phyloP scores from a whole-genome alignment of 495 filamentous ascomycete genomes.

The Xylona heveae region DNA sequence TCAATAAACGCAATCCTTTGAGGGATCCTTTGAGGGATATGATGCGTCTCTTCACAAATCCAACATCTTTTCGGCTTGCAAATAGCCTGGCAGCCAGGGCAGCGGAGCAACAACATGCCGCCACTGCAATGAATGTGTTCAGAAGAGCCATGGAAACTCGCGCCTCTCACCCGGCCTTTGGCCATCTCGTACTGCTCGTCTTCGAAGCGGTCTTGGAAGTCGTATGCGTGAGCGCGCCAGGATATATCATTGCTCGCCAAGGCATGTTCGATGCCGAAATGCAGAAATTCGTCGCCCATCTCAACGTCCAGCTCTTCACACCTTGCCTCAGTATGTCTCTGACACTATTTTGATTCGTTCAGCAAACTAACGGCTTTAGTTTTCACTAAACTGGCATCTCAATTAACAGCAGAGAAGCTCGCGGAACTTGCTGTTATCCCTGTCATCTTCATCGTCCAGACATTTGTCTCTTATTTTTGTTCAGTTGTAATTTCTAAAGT shows the following conservation, averaged over 20 bases:
- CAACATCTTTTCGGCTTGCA: slow-evolving; percentile 42
- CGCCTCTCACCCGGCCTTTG: slow-evolving; percentile 40
- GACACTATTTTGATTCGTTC: neutral
- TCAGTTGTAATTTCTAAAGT: slow-evolving; percentile 44
- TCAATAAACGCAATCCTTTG: too few species aligned
- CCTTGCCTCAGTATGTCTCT: slow-evolving; percentile 69
- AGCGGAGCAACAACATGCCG: slow-evolving; percentile 14
- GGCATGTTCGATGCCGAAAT: slow-evolving; percentile 87
- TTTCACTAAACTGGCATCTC: slow-evolving; percentile 93
- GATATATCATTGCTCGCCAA: slow-evolving; percentile 75
- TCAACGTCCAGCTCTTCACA: slow-evolving; percentile 87
- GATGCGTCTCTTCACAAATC: slow-evolving; percentile 29
- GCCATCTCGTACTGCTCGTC: slow-evolving; percentile 62
- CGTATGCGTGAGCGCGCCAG: slow-evolving; percentile 81
- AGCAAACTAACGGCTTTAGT: slow-evolving; percentile 28
- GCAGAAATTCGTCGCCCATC: slow-evolving; percentile 87
- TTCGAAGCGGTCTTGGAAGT: slow-evolving; percentile 95
- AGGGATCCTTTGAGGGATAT: too few species aligned
- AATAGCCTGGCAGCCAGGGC: slow-evolving; percentile 15
- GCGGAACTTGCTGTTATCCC: slow-evolving; percentile 83
- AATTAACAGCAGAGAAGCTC: slow-evolving; percentile 78
- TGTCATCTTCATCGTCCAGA: slow-evolving; percentile 77
- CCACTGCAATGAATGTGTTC: slow-evolving; percentile 8
- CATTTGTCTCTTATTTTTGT: slow-evolving; percentile 59
- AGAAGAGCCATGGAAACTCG: neutral